These are phyloP conservation scores for Coemansia sp. DNA, from an alignment of 192 early-diverging fungal genomes.

Conservation along the genomic window DNA sequence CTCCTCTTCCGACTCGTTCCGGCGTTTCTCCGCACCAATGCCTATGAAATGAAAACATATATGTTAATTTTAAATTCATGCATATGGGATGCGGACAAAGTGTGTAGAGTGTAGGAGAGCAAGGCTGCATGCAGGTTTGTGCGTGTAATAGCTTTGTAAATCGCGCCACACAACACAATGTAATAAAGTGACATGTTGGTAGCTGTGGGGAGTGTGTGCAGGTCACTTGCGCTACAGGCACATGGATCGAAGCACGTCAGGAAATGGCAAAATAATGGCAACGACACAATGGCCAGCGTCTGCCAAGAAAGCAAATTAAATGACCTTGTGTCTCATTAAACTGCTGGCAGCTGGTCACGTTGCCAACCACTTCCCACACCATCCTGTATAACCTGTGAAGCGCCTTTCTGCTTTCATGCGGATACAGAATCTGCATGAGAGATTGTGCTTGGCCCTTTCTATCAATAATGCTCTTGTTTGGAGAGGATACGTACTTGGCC, in stretches of 20 bases:
- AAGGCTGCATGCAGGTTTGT: too few species aligned
- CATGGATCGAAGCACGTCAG: not conserved
- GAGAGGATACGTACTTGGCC: conserved; percentile 69
- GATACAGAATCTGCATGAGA: not conserved
- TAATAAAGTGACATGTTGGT: not conserved
- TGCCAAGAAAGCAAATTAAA: not conserved
- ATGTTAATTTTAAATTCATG: too few species aligned
- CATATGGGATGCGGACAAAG: too few species aligned
- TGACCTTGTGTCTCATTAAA: not conserved
- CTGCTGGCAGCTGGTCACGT: not conserved
- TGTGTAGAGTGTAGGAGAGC: too few species aligned
- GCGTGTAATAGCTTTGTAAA: too few species aligned
- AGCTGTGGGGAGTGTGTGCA: too few species aligned
- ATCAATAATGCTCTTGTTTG: not conserved
- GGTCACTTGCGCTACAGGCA: not conserved
- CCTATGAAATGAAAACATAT: conserved; percentile 46
- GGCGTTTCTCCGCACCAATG: conserved; percentile 75
- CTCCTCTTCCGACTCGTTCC: conserved; percentile 76
- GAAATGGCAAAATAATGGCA: not conserved
- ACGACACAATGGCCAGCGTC: not conserved
- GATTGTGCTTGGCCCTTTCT: not conserved
- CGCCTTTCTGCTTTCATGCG: not conserved
- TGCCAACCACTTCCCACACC: not conserved
- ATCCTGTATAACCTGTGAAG: not conserved
- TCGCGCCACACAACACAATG: too few species aligned